Evolutionary conservation across 202 grass and related monocot species (phyloP), one percentile per base, ranked within the genome.

Genomic region (Saccharum hybrid): DNA sequence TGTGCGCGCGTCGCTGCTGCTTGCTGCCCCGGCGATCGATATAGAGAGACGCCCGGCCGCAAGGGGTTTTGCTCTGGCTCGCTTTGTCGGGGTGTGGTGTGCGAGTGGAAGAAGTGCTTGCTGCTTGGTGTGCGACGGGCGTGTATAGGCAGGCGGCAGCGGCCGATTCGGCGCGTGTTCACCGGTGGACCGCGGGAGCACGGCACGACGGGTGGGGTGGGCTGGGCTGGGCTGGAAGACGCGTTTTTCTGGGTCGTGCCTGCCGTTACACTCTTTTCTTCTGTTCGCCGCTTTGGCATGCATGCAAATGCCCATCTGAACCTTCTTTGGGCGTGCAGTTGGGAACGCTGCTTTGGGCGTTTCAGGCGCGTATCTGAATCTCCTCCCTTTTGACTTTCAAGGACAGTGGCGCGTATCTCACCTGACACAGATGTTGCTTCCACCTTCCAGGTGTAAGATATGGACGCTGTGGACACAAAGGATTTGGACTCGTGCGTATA

Each of bases 171-270:
- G 28, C 75, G 83, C 83, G 76, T 66, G 3, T 36, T 49, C 38
- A 36, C 1, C 54, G 76, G 86, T 59, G 67, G 38, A 37, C 52
- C 3, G 60, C 31, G 67, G 81, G 75, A 13, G 81, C 81, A 79
- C 81, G 81, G 81, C 74, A 79, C 46, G 67, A 59, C 74, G 42
- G 12, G 67, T 46, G 66, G 42, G 12, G 1, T 28, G 28, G 28
- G 28, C 28, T 28, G 28, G 28, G 28, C 28, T 56, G 52, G 54
- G 2, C 8, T 60, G 56, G 54, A 88, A 74, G 75, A 88, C 86
- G 86, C 81, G 86, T 84, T 84, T 81, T 40, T 72, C 51, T 10
- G 6, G 33, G 36, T 39, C 69, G 66, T 48, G 10, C 42, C 41
- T 54, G 10, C 19, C 66, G 4, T 43, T 10, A 5, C 68, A 9